Conservation (phyloP, 345 rosid species). For the Mangifera indica region DNA sequence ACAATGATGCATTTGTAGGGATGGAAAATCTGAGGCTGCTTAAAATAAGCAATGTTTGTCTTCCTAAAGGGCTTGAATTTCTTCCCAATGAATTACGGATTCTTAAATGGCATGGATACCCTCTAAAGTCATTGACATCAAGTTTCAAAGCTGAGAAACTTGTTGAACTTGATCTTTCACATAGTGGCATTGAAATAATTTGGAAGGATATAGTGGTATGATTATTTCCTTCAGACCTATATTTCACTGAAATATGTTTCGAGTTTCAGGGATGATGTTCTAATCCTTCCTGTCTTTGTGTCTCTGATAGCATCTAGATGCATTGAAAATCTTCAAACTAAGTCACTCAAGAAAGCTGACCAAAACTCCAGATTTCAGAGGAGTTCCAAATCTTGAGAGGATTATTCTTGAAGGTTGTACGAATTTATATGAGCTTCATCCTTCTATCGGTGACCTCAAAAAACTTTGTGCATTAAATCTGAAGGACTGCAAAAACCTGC, state of each 20-base stretch:
- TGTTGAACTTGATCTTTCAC: conserved; percentile 18
- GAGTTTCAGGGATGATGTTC: neutral
- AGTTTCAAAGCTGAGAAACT: conserved; percentile 17
- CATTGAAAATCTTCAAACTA: conserved; percentile 8
- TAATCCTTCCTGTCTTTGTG: neutral
- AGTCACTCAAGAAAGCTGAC: conserved; percentile 10
- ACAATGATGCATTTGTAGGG: conserved; percentile 9
- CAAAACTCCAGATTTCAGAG: conserved; percentile 16
- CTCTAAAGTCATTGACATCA: conserved; percentile 2
- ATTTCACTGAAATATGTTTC: neutral
- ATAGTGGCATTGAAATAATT: conserved; percentile 8
- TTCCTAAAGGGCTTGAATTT: conserved; percentile 8
- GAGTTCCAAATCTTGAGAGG: conserved; percentile 15
- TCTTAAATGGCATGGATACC: conserved; percentile 16
- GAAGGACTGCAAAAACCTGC: conserved; percentile 25
- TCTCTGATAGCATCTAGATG: neutral
- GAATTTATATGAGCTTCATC: conserved; percentile 19
- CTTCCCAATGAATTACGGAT: conserved; percentile 11
- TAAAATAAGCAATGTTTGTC: neutral
- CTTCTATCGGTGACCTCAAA: conserved; percentile 20
- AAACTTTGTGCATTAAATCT: conserved; percentile 23
- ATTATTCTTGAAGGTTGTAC: conserved; percentile 18
- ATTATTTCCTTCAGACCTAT: neutral
- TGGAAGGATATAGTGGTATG: conserved; percentile 8
- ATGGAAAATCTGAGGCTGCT: conserved; percentile 20